Evolutionary conservation across 2,329 filamentous ascomycete genomes (phyloP), one percentile per base, ranked within the genome.

Genomic region (Emmonsiellopsis sp.): DNA sequence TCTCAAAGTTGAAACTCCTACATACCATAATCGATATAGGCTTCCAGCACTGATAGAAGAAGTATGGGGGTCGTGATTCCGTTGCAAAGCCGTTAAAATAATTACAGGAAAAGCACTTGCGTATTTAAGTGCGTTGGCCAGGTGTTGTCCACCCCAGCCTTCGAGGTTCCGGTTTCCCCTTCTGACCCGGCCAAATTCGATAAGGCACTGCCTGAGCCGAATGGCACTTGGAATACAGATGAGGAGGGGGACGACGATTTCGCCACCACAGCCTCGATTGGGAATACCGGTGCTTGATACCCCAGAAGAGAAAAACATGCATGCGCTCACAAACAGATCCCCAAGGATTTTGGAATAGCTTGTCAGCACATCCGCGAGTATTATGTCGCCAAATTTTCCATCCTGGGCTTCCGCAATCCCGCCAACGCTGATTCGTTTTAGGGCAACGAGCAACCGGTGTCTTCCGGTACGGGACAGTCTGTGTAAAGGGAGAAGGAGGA

Each of bases 91-190:
- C 55, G 83, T 85, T 51, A 95, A 77, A 42, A 92, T 77, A 62
- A 97, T 87, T 52, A 97, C 91, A 2, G 93, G 93, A 64, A 97
- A 95, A 0, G 92, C 89, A 8, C 84, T 90, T n/a, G 86, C 81
- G 71, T 98, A 98, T 72, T 98, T 98, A 63, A 89, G 73, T 8
- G 92, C 92, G 77, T 98, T 98, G 67, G 89, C 90, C 32, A 96
- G 76, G 69, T 96, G 90, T 67, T 92, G 87, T 5, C 87, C 87
- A 32, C 87, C 89, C 83, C 85, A 90, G 34, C 85, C 87, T 34
- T 72, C 73, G 10, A 66, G 62, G 30, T 63, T 62, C 55, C 68
- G 60, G 57, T 74, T 69, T 57, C 69, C 65, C 64, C 75, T 59
- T 77, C 79, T 65, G 48, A 92, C 87, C 47, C 91, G 85, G 32